A percentile compares a stretch with the other conserved stretches of the same genome.
Evolutionary conservation across 805 yeast genomes (phyloP).

Genomic region (Candida glaebosa): DNA sequence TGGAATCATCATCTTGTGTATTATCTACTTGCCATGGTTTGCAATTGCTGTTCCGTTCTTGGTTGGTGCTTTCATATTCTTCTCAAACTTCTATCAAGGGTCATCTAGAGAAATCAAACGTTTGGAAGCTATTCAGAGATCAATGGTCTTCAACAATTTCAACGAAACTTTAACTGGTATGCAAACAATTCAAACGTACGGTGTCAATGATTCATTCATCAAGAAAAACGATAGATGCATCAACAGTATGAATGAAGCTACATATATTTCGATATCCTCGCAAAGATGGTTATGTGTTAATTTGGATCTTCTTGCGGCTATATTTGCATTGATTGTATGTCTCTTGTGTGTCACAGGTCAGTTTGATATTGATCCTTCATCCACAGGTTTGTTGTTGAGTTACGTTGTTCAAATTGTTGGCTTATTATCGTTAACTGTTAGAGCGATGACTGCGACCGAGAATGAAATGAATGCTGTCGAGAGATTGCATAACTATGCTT

Average conservation of each 20-base stretch:
- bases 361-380: slow-evolving; percentile 31
- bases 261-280: slow-evolving; percentile 30
- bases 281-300: slow-evolving; percentile 37
- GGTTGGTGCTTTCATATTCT: slow-evolving; percentile 18
- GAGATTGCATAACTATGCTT: slow-evolving; percentile 43
- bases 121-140: slow-evolving; percentile 38
- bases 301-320: slow-evolving; percentile 28
- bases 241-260: slow-evolving; percentile 36
- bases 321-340: slow-evolving; percentile 26
- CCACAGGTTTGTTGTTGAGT: slow-evolving; percentile 34
- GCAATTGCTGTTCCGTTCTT: slow-evolving; percentile 36
- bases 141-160: slow-evolving; percentile 38
- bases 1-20: slow-evolving; percentile 49
- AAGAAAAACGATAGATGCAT: slow-evolving; percentile 21
- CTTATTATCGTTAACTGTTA: slow-evolving; percentile 31
- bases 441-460: slow-evolving; percentile 36
- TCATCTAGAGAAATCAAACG: slow-evolving; percentile 38
- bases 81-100: slow-evolving; percentile 33
- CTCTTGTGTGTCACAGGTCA: slow-evolving; percentile 32
- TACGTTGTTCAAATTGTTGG: slow-evolving; percentile 36
- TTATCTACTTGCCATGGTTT: slow-evolving; percentile 39
- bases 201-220: slow-evolving; percentile 23
- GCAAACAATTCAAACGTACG: slow-evolving; percentile 36
- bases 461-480: slow-evolving; percentile 40
- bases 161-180: slow-evolving; percentile 35